phyloP scores from a whole-genome alignment of 2,329 filamentous ascomycete species.

The Raffaelea deltoideospora region DNA sequence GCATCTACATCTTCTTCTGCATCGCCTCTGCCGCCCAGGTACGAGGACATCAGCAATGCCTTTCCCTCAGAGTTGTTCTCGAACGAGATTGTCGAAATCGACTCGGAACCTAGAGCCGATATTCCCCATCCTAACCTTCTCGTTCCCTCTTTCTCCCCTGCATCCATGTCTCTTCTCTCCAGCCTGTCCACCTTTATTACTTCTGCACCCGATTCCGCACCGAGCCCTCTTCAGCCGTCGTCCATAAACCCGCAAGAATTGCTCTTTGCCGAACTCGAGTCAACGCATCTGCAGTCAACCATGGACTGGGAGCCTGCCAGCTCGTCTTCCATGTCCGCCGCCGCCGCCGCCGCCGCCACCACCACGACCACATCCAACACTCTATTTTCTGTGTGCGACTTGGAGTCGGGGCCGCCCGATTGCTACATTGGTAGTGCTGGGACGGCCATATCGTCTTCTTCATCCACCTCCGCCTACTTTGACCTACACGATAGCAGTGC shows the following conservation, averaged over 20 bases:
- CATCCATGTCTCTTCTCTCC: background rate
- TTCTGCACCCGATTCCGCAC: constrained; percentile 6
- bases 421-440: too few relatives aligned
- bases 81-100: constrained; percentile 36
- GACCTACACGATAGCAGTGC: too few relatives aligned
- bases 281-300: too few relatives aligned
- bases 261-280: constrained; percentile 17
- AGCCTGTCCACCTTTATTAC: background rate
- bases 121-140: background rate
- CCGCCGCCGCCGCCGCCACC: too few relatives aligned
- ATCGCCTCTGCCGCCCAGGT: constrained; percentile 29
- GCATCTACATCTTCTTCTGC: constrained; percentile 3
- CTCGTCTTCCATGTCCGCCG: background rate
- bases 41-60: constrained; percentile 20
- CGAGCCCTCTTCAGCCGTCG: background rate
- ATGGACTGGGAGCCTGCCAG: constrained; percentile 14
- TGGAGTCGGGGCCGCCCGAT: too few relatives aligned
- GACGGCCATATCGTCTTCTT: too few relatives aligned
- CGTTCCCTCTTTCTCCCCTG: background rate
- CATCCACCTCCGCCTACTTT: too few relatives aligned
- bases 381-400: constrained; percentile 3
- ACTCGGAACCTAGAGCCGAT: constrained; percentile 17
- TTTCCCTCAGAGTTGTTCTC: constrained; percentile 28
- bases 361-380: constrained; percentile 11
- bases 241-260: constrained; percentile 18